phyloP scores from a whole-genome alignment of 805 yeast genomes.

The Starmerella apicola region DNA sequence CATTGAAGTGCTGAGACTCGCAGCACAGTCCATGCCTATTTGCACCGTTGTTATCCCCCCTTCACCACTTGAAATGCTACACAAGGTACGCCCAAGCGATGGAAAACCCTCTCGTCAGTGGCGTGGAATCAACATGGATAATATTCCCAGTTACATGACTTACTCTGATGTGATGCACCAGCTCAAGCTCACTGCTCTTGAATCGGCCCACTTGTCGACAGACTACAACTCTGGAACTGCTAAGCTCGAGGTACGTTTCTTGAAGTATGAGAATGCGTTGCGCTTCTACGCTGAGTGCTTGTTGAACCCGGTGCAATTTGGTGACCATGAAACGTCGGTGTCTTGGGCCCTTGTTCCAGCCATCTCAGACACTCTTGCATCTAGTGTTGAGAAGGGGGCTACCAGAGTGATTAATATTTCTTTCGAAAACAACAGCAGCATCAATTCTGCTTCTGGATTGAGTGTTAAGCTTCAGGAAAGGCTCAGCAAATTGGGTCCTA shows the following conservation, averaged over 20 bases:
- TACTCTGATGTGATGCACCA: constrained; percentile 70
- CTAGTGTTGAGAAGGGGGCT: constrained; percentile 51
- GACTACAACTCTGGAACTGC: not conserved
- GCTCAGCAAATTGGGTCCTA: constrained; percentile 60
- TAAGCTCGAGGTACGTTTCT: constrained; percentile 44
- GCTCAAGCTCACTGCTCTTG: constrained; percentile 40
- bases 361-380: constrained; percentile 58
- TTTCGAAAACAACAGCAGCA: constrained; percentile 50
- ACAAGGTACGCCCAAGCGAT: not conserved
- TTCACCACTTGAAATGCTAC: not conserved
- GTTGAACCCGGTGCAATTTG: constrained; percentile 65
- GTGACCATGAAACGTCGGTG: constrained; percentile 68
- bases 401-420: constrained; percentile 91
- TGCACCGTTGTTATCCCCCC: not conserved
- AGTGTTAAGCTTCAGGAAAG: constrained; percentile 31
- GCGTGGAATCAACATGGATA: constrained; percentile 83
- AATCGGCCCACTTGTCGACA: not conserved
- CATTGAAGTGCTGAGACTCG: not conserved
- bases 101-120: constrained; percentile 11
- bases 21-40: not conserved
- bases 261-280: constrained; percentile 78
- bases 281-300: constrained; percentile 90
- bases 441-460: constrained; percentile 49
- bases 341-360: constrained; percentile 88
- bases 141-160: constrained; percentile 68